phyloP scores from a whole-genome alignment of 176 grass and related monocot species.

The Cenchrus fungigraminus region DNA sequence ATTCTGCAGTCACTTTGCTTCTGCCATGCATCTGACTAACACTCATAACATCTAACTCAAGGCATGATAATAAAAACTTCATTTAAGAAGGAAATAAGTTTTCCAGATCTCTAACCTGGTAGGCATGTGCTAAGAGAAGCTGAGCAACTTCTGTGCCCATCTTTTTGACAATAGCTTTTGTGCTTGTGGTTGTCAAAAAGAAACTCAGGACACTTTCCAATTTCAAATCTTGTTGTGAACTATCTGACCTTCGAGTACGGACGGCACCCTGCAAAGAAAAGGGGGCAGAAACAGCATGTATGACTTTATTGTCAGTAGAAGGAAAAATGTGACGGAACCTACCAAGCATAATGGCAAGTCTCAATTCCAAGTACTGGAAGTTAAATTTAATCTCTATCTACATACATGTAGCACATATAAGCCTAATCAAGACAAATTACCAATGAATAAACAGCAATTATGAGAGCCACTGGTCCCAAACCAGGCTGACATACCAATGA shows the following conservation, averaged over 20 bases:
- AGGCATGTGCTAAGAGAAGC: conserved; percentile 83
- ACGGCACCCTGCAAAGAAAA: conserved; percentile 55
- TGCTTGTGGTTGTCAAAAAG: conserved; percentile 55
- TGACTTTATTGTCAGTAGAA: conserved; percentile 24
- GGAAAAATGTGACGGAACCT: conserved; percentile 18
- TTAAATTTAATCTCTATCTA: conserved; percentile 15
- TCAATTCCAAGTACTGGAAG: conserved; percentile 31
- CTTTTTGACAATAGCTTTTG: conserved; percentile 76
- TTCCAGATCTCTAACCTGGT: conserved; percentile 63
- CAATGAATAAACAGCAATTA: background rate
- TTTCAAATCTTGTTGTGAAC: conserved; percentile 60
- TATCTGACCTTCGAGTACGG: conserved; percentile 74
- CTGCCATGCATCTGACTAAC: background rate
- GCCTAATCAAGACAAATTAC: background rate
- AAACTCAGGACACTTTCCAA: conserved; percentile 59
- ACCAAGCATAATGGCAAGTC: conserved; percentile 10
- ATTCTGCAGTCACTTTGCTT: conserved; percentile 6
- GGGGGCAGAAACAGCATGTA: conserved; percentile 18
- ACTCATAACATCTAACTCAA: background rate
- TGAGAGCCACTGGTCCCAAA: background rate
- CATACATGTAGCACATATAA: conserved; percentile 4
- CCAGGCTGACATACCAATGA: background rate
- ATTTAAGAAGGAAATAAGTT: conserved; percentile 1
- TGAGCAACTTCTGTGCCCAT: conserved; percentile 62
- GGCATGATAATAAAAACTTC: background rate